Evolutionary conservation across 2,329 filamentous ascomycete species (phyloP).

Genomic region (Emydomyces testavorans): DNA sequence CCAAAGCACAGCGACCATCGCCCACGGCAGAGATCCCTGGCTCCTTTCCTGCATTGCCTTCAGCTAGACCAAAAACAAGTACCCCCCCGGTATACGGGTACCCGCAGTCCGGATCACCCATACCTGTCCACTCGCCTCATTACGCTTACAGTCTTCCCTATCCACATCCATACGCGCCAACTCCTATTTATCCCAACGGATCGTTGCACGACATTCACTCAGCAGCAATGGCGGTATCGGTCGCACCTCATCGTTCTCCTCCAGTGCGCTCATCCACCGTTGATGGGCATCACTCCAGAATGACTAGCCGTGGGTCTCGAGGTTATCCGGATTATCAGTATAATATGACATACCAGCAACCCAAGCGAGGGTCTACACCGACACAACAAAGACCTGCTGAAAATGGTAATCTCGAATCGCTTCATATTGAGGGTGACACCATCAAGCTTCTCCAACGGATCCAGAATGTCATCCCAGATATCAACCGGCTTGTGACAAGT

Average conservation of each 20-base stretch:
- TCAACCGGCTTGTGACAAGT: conserved; percentile 34
- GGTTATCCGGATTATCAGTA: conserved; percentile 26
- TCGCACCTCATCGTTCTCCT: conserved; percentile 15
- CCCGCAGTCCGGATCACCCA: conserved; percentile 21
- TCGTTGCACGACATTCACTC: conserved; percentile 23
- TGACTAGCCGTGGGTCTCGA: conserved; percentile 20
- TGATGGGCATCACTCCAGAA: conserved; percentile 25
- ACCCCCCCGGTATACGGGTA: conserved; percentile 16
- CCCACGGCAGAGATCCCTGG: conserved; percentile 5
- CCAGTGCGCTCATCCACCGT: conserved; percentile 29
- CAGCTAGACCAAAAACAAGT: conserved; percentile 14
- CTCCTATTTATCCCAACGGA: conserved; percentile 24
- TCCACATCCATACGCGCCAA: conserved; percentile 29
- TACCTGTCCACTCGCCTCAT: conserved; percentile 17
- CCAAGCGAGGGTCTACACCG: conserved; percentile 23
- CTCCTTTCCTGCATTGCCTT: conserved; percentile 13
- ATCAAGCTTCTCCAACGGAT: conserved; percentile 35
- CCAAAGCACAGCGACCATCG: conserved; percentile 7
- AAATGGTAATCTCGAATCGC: conserved; percentile 20
- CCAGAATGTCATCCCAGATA: conserved; percentile 38
- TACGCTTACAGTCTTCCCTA: conserved; percentile 24
- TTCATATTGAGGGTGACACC: conserved; percentile 22
- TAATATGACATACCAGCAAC: conserved; percentile 23
- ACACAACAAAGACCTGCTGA: conserved; percentile 20
- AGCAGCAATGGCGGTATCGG: conserved; percentile 15